phyloP scores from a whole-genome alignment of 768 basidiomycete species.

The Ephemerocybe angulata region DNA sequence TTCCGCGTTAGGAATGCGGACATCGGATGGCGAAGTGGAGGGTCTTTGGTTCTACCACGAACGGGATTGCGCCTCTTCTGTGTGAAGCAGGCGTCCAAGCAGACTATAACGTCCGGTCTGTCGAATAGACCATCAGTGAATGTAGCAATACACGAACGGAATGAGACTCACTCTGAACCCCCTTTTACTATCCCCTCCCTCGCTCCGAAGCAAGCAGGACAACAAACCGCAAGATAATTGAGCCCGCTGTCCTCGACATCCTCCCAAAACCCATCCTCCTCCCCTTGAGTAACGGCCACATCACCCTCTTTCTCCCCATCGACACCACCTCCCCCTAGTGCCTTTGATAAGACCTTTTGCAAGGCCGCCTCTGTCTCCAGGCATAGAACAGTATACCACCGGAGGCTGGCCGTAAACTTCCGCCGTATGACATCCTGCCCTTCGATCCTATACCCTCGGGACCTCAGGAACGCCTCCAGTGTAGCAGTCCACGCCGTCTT shows the following conservation, averaged over 20 bases:
- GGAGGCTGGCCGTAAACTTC: not conserved
- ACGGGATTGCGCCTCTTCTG: conserved; percentile 11
- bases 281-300: too few relatives aligned
- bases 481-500: not conserved
- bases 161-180: not conserved
- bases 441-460: not conserved
- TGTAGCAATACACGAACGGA: not conserved
- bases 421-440: not conserved
- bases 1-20: conserved; percentile 10
- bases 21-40: conserved; percentile 4
- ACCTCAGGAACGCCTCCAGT: not conserved
- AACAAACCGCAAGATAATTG: not conserved
- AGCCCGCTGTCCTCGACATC: not conserved
- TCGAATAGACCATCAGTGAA: not conserved
- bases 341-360: not conserved
- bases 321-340: not conserved
- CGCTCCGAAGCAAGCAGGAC: not conserved
- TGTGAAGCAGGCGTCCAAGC: conserved; percentile 16
- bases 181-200: not conserved
- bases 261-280: too few relatives aligned
- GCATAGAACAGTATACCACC: not conserved
- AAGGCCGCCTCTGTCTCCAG: not conserved
- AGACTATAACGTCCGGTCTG: conserved; percentile 12
- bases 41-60: conserved; percentile 2
- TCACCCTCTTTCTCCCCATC: not conserved